Conservation (phyloP, 169 alveolate genomes). For the Eimeria sp. region DNA sequence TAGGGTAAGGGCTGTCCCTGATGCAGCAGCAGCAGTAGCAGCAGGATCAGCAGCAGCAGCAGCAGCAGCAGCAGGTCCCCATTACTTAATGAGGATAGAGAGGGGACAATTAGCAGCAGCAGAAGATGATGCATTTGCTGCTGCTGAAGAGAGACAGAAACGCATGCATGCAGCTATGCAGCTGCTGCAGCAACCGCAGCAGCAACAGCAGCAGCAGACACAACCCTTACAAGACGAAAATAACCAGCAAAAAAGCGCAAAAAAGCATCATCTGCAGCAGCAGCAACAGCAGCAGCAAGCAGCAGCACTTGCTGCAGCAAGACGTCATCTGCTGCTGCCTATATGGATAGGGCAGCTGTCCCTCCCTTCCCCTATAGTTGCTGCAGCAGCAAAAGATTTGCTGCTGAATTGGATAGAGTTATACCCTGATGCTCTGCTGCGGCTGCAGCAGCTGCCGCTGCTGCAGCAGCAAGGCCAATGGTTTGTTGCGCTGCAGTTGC, state of each 20-base stretch:
- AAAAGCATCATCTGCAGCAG: no score
- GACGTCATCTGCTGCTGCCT: slow-evolving; percentile 9
- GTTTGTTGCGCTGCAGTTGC: slow-evolving; percentile 65
- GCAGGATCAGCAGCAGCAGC: slow-evolving; percentile 19
- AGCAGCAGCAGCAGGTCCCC: background rate
- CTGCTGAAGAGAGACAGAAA: slow-evolving; percentile 21
- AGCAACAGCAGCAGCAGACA: background rate
- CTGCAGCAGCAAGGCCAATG: slow-evolving; percentile 53
- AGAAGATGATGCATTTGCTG: slow-evolving; percentile 29
- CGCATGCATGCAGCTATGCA: slow-evolving; percentile 20
- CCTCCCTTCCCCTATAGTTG: slow-evolving; percentile 25
- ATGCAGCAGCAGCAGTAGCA: background rate
- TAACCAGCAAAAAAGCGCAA: no score
- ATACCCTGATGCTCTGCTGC: slow-evolving; percentile 41
- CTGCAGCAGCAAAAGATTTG: slow-evolving; percentile 18
- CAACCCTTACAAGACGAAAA: no score
- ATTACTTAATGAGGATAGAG: background rate
- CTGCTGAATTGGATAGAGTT: slow-evolving; percentile 41
- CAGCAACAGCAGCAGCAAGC: slow-evolving; percentile 14
- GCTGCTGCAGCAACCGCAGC: slow-evolving; percentile 4
- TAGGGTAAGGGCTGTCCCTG: background rate
- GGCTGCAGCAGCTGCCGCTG: slow-evolving; percentile 68
- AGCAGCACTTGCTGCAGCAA: background rate
- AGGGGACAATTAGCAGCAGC: background rate
- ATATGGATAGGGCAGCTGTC: slow-evolving; percentile 42